Conservation (phyloP, 208 protist genomes). For the Trichomonas tenax region DNA sequence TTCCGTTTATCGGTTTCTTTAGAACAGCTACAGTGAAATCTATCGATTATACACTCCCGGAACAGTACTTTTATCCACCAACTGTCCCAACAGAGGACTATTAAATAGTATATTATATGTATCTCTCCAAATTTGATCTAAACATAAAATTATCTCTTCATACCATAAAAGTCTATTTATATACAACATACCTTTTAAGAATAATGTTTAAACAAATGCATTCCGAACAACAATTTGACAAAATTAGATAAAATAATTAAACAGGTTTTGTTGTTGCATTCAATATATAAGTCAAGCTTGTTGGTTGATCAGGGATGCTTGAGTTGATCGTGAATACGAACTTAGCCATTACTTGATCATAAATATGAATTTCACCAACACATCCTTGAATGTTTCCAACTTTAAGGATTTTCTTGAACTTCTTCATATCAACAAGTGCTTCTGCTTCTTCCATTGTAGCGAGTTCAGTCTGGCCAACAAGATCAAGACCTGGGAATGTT, state of each 20-base stretch:
- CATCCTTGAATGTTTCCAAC: neutral
- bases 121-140: too few relatives aligned
- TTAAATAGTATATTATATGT: too few relatives aligned
- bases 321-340: neutral
- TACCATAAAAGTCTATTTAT: too few relatives aligned
- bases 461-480: neutral
- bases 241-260: too few relatives aligned
- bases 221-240: too few relatives aligned
- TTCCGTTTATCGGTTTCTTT: constrained; percentile 5
- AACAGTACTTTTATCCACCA: neutral
- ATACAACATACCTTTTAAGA: too few relatives aligned
- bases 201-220: too few relatives aligned
- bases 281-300: neutral
- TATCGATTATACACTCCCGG: neutral
- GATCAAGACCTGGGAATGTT: neutral
- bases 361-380: neutral
- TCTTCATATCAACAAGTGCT: neutral
- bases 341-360: neutral
- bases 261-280: neutral
- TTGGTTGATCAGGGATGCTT: neutral
- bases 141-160: too few relatives aligned
- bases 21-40: neutral
- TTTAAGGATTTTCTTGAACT: neutral
- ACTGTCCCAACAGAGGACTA: too few relatives aligned
- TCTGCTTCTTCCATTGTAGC: neutral